phyloP scores from a whole-genome alignment of 352 stramenopile species.

The Globisporangium uncinulatum region DNA sequence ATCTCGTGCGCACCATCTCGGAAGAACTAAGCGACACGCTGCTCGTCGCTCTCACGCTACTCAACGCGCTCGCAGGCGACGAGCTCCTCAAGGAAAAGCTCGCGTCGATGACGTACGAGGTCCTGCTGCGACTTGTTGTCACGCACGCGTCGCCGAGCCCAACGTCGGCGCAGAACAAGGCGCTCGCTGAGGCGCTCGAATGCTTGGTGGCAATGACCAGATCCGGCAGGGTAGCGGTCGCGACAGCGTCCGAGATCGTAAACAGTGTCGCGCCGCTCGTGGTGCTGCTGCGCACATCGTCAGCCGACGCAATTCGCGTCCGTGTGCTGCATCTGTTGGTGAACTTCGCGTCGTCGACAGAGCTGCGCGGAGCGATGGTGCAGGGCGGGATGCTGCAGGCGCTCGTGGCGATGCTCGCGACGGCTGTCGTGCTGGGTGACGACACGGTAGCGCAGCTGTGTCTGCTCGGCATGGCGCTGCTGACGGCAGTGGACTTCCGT shows the following conservation, averaged over 20 bases:
- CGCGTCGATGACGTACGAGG: conserved; percentile 51
- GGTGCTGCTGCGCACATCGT: conserved; percentile 22
- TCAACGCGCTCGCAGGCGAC: conserved; percentile 45
- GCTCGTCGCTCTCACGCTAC: conserved; percentile 33
- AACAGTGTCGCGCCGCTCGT: conserved; percentile 47
- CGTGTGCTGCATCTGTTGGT: conserved; percentile 64
- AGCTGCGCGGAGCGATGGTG: conserved; percentile 39
- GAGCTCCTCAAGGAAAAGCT: conserved; percentile 49
- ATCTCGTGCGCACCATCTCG: conserved; percentile 43
- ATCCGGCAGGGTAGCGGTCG: conserved; percentile 16
- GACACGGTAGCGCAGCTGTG: conserved; percentile 60
- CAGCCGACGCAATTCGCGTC: conserved; percentile 30
- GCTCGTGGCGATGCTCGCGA: conserved; percentile 23
- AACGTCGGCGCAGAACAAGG: conserved; percentile 16
- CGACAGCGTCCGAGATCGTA: conserved; percentile 30
- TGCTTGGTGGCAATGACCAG: conserved; percentile 48
- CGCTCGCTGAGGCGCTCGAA: conserved; percentile 42
- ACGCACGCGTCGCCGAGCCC: conserved; percentile 9
- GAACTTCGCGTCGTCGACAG: conserved; percentile 45
- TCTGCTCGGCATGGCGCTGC: conserved; percentile 53
- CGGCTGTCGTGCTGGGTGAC: conserved; percentile 18
- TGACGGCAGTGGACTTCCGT: conserved; percentile 40
- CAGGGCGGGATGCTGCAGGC: conserved; percentile 32
- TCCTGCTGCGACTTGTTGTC: conserved; percentile 46
- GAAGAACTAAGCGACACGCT: conserved; percentile 34